Base-by-base conservation (phyloP, 768 basidiomycete genomes). In the Lactarius hengduanensis region DNA sequence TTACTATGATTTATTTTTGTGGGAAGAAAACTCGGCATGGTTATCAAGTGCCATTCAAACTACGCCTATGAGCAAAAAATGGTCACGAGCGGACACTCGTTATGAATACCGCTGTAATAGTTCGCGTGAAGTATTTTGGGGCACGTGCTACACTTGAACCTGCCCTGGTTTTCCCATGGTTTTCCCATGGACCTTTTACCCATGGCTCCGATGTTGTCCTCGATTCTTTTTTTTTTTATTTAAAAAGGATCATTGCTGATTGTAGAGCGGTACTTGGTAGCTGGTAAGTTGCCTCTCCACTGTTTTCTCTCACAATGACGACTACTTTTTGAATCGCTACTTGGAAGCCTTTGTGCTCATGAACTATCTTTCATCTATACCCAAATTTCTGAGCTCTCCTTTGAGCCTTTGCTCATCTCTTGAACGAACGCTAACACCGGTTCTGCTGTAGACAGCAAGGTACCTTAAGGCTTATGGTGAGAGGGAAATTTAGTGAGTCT, bases 351-450 rank as follows among this genome's bases (percentile, higher is more conserved):
- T 61, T 66, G 68, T 78, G 89, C 84, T 87, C 28, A 82, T 91
- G 90, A 92, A 79, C 76, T 75, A 78, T 75, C 71, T 79, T 81
- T 80, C 84, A 15, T 70, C 63, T 79, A 93, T 92, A 93, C 91
- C 50, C 50, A 53, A 53, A 53, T 53, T 53, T 53, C 50, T 53
- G 50, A 53, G 50, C 26, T 53, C 13, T 53, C 50, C 73, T 50
- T 74, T 62, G 20, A 55, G 59, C 59, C 47, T 38, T 54, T 28
- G 63, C 1, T 43, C 6, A 26, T 22, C 13, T 53, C 55, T 38
- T 5, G 32, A 26, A n/a, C 7, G 1, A 40, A 38, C 28, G 9
- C 66, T 67, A 36, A 67, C 41, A 8, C 55, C 36, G 0, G 32
- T 30, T 54, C 34, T n/a, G 58, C 41, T 1, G 36, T 26, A 67